Evolutionary conservation across 2,329 filamentous ascomycete species (phyloP).

Genomic region (Alternaria rosae): DNA sequence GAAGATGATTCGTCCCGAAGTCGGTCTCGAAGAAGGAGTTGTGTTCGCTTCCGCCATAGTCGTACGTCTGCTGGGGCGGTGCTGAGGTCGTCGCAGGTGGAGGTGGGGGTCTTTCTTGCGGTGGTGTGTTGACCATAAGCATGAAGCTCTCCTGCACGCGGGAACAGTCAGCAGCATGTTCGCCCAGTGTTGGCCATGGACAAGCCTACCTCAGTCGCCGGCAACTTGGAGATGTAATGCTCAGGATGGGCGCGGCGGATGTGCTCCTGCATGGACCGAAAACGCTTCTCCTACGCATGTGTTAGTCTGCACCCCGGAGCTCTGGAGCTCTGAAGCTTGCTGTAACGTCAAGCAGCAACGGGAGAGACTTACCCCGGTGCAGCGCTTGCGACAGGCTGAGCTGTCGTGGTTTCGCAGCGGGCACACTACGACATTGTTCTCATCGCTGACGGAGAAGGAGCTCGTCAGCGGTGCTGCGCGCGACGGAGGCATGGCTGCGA

Average conservation of each 20-base stretch:
- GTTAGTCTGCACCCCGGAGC: constrained; percentile 21
- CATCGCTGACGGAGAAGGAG: constrained; percentile 90
- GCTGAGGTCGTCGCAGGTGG: constrained; percentile 51
- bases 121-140: constrained; percentile 92
- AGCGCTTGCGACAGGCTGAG: constrained; percentile 95
- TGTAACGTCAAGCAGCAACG: constrained; percentile 9
- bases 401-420: constrained; percentile 95
- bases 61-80: constrained; percentile 41
- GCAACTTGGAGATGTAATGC: constrained; percentile 96
- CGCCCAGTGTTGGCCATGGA: background rate
- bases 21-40: constrained; percentile 73
- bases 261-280: constrained; percentile 99
- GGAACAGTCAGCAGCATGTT: constrained; percentile 8
- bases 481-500: constrained; percentile 76
- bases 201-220: constrained; percentile 74
- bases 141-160: constrained; percentile 77
- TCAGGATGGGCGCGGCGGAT: constrained; percentile 96
- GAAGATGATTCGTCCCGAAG: constrained; percentile 70
- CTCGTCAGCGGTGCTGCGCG: constrained; percentile 83
- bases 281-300: constrained; percentile 80
- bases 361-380: constrained; percentile 84
- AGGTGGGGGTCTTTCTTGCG: constrained; percentile 70
- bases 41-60: constrained; percentile 64
- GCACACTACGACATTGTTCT: constrained; percentile 96
- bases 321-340: constrained; percentile 10